Evolutionary conservation across 179 eudicot genomes (phyloP), one percentile per base, ranked within the genome.

Genomic region (Patellifolia procumbens): DNA sequence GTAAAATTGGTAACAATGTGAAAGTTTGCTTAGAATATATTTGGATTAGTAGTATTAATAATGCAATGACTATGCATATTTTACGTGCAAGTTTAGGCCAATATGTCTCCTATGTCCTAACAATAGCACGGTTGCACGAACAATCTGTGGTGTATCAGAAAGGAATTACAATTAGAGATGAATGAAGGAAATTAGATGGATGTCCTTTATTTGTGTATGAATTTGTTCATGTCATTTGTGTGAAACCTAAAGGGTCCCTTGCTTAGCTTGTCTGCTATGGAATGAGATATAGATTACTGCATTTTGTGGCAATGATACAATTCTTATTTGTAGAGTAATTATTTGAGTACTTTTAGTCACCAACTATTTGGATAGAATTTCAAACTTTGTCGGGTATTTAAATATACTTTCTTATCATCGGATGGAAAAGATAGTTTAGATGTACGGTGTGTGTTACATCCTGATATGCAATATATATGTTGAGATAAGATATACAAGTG

Each of bases 201-300:
- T n/a, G 55, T 12, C 53, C 73, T 53, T 45, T 10, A 55, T 8
- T 68, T 76, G 20, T 51, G 67, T 39, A 76, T 76, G 45, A 11
- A 31, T 75, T 22, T 28, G 32, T 69, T 58, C 80, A 77, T 77
- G 69, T 58, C 26, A 43, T 56, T 42, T 77, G 80, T 77, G 79
- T 77, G 80, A 31, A 39, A 39, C 56, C 7, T 10, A 48, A 19
- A 63, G 11, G 35, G 51, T 46, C 37, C 80, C 34, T 64, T 16
- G 31, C 29, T n/a, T n/a, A n/a, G n/a, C n/a, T 55, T 68, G 67
- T 43, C 73, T 76, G 52, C 64, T 7, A 45, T 63, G 68, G 32
- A 24, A 42, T 67, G 39, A 19, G 5, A 53, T 16, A 39, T 20
- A 34, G 45, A 39, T 7, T 65, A 10, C 15, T 65, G 10, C 42